These are phyloP conservation scores for Botrytis pseudocinerea DNA, from an alignment of 2,329 filamentous ascomycete genomes.

Conservation along the genomic window DNA sequence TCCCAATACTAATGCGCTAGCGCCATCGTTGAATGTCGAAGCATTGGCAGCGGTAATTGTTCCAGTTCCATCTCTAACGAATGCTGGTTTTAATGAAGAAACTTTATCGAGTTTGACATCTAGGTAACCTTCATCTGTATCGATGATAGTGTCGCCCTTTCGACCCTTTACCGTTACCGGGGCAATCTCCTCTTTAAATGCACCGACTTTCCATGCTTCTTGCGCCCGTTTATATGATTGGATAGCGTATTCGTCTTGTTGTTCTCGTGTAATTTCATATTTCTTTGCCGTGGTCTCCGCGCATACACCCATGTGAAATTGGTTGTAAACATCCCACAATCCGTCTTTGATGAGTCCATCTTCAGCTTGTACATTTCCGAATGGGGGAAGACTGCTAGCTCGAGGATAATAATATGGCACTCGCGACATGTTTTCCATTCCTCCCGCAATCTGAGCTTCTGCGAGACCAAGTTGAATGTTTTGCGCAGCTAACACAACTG, in stretches of 20 bases:
- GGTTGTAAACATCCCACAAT: conserved; percentile 92
- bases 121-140: conserved; percentile 85
- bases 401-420: conserved; percentile 89
- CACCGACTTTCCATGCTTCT: conserved; percentile 78
- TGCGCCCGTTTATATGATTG: conserved; percentile 87
- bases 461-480: conserved; percentile 91
- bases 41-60: conserved; percentile 95
- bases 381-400: conserved; percentile 77
- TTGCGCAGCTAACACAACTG: conserved; percentile 85
- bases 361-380: conserved; percentile 84
- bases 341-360: conserved; percentile 95
- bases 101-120: conserved; percentile 88
- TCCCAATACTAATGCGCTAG: conserved; percentile 82
- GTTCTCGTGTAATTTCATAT: conserved; percentile 73
- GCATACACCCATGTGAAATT: conserved; percentile 98
- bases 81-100: conserved; percentile 83
- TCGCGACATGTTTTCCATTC: conserved; percentile 97
- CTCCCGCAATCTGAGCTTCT: conserved; percentile 87
- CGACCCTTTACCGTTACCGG: conserved; percentile 81
- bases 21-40: conserved; percentile 92
- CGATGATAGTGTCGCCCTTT: conserved; percentile 79
- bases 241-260: conserved; percentile 90
- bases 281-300: conserved; percentile 94
- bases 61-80: conserved; percentile 79
- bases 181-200: conserved; percentile 86